Conservation (phyloP, 192 early-diverging fungal genomes). For the Backusella tarrabulga region DNA sequence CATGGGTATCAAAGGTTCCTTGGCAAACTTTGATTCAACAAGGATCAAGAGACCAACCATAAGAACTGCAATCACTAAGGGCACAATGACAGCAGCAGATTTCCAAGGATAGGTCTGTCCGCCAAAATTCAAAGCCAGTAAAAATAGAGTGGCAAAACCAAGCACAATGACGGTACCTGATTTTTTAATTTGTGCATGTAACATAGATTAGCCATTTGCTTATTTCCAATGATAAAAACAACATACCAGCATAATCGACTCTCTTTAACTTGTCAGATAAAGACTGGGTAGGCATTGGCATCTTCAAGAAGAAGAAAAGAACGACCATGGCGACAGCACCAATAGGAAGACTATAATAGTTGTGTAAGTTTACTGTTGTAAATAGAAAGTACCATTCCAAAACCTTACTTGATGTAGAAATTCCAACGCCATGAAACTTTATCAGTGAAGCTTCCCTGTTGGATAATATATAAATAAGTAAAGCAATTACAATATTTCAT, state of each 20-base stretch:
- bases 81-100: constrained; percentile 53
- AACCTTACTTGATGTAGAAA: constrained; percentile 40
- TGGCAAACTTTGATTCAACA: constrained; percentile 61
- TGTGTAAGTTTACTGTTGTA: neutral
- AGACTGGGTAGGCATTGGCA: constrained; percentile 60
- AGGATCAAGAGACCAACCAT: constrained; percentile 54
- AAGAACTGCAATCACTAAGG: constrained; percentile 48
- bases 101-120: constrained; percentile 72
- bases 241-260: constrained; percentile 66
- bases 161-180: constrained; percentile 26
- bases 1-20: constrained; percentile 75
- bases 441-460: constrained; percentile 72
- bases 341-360: constrained; percentile 68
- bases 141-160: constrained; percentile 50
- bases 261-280: constrained; percentile 57
- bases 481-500: neutral
- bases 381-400: neutral
- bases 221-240: constrained; percentile 21
- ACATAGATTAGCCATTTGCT: neutral
- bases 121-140: constrained; percentile 75
- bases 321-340: constrained; percentile 62
- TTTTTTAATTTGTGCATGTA: neutral
- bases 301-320: constrained; percentile 62
- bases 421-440: constrained; percentile 58
- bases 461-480: neutral